These are phyloP conservation scores for Geranium rotundifolium DNA, from an alignment of 345 rosid species.

Conservation along the genomic window DNA sequence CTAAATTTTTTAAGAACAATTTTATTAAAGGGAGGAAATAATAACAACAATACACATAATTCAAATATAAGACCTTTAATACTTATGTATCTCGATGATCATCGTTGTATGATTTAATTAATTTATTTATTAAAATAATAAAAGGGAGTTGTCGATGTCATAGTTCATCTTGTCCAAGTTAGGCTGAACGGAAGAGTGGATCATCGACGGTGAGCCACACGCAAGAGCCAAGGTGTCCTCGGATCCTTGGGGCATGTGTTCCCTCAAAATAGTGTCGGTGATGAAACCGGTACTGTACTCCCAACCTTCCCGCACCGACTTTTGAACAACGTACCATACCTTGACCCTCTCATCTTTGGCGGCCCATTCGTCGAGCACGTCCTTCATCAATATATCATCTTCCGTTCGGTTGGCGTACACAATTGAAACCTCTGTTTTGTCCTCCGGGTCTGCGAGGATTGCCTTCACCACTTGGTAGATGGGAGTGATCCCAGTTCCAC, in stretches of 20 bases:
- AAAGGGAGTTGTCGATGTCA: slow-evolving; percentile 46
- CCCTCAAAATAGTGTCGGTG: too few relatives aligned
- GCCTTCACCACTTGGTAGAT: slow-evolving; percentile 79
- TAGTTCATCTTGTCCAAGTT: slow-evolving; percentile 47
- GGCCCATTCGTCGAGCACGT: slow-evolving; percentile 76
- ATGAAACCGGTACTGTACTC: too few relatives aligned
- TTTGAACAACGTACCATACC: slow-evolving; percentile 1
- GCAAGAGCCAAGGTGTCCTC: slow-evolving; percentile 36
- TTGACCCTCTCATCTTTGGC: slow-evolving; percentile 9
- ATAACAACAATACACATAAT: too few relatives aligned
- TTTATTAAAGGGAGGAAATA: too few relatives aligned
- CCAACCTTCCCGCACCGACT: too few relatives aligned
- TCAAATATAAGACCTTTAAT: too few relatives aligned
- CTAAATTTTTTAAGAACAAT: too few relatives aligned
- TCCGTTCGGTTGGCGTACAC: slow-evolving; percentile 86
- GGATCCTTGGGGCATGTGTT: slow-evolving; percentile 68
- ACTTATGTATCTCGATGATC: too few relatives aligned
- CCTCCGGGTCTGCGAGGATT: slow-evolving; percentile 59
- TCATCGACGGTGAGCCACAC: slow-evolving; percentile 88
- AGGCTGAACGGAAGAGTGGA: slow-evolving; percentile 82
- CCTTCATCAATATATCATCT: slow-evolving; percentile 67
- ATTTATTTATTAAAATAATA: slow-evolving; percentile 34
- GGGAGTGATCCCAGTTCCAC: slow-evolving; percentile 84
- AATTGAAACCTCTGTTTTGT: slow-evolving; percentile 63
- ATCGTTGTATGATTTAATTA: too few relatives aligned